These are phyloP conservation scores for Myrmaecium sp. DNA, from an alignment of 2,329 filamentous ascomycete genomes.

Conservation along the genomic window DNA sequence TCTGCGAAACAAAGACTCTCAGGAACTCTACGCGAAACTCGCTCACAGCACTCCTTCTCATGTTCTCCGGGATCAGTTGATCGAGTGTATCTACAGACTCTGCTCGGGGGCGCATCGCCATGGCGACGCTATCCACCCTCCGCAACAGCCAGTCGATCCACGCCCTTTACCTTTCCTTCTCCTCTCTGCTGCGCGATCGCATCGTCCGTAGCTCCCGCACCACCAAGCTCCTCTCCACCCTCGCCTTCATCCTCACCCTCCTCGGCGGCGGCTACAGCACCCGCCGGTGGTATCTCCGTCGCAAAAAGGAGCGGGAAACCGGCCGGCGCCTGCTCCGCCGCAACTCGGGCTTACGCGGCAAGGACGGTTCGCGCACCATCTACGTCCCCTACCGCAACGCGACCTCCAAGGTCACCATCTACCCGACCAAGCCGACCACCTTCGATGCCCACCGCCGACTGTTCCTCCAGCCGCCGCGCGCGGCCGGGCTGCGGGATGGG, in stretches of 20 bases:
- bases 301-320: slow-evolving; percentile 63
- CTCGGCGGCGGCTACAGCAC: slow-evolving; percentile 63
- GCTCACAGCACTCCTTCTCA: too few species aligned
- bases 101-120: too few species aligned
- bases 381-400: slow-evolving; percentile 83
- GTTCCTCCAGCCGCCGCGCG: slow-evolving; percentile 78
- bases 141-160: slow-evolving; percentile 27
- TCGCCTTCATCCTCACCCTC: slow-evolving; percentile 62
- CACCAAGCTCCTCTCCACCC: slow-evolving; percentile 56
- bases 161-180: slow-evolving; percentile 31
- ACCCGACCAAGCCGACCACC: slow-evolving; percentile 77
- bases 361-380: slow-evolving; percentile 87
- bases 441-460: slow-evolving; percentile 91
- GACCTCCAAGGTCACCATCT: slow-evolving; percentile 81
- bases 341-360: slow-evolving; percentile 84
- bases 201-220: slow-evolving; percentile 50
- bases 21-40: too few species aligned
- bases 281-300: slow-evolving; percentile 58
- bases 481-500: slow-evolving; percentile 58
- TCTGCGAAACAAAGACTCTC: too few species aligned
- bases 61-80: too few species aligned
- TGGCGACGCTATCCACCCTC: slow-evolving; percentile 82
- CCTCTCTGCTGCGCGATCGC: slow-evolving; percentile 29
- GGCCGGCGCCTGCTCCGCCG: slow-evolving; percentile 67
- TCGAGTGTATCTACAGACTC: too few species aligned